These are phyloP conservation scores for Tricholoma terreum DNA, from an alignment of 768 basidiomycete species.

Conservation along the genomic window DNA sequence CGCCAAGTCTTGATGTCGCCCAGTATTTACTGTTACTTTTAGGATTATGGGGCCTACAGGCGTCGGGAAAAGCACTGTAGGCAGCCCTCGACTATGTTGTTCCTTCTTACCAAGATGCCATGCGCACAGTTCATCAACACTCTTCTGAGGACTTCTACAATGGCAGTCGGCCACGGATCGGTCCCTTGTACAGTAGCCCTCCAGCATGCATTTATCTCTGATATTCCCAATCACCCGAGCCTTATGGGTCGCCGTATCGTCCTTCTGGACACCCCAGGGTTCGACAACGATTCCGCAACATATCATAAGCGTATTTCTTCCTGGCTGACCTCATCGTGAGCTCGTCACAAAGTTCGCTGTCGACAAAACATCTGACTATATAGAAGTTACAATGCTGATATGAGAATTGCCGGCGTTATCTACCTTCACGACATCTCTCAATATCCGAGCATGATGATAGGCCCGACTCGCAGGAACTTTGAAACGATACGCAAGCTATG, in stretches of 20 bases:
- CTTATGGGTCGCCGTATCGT: conserved; percentile 8
- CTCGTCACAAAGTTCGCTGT: background rate
- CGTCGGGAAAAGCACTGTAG: conserved; percentile 29
- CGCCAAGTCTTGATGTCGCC: no score
- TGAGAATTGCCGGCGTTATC: conserved; percentile 8
- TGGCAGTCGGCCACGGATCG: conserved; percentile 19
- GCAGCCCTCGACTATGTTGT: conserved; percentile 1
- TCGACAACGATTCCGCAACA: conserved; percentile 7
- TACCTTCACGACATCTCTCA: conserved; percentile 8
- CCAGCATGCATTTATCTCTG: conserved; percentile 9
- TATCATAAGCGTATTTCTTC: conserved; percentile 8
- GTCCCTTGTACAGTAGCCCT: conserved; percentile 22
- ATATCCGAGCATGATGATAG: background rate
- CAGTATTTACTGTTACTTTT: background rate
- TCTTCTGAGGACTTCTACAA: conserved; percentile 9
- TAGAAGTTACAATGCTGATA: conserved; percentile 3
- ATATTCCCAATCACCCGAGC: background rate
- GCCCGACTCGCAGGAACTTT: background rate
- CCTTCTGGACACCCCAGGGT: conserved; percentile 16
- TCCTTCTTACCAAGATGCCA: background rate
- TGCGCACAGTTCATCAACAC: conserved; percentile 19
- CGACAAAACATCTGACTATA: background rate
- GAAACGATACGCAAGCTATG: conserved; percentile 6
- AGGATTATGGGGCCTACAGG: conserved; percentile 30
- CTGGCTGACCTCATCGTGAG: conserved; percentile 13